A percentile compares a stretch with the other conserved stretches of the same genome.
phyloP scores from a whole-genome alignment of 2,329 filamentous ascomycete species.

The Eurotiales sp. region DNA sequence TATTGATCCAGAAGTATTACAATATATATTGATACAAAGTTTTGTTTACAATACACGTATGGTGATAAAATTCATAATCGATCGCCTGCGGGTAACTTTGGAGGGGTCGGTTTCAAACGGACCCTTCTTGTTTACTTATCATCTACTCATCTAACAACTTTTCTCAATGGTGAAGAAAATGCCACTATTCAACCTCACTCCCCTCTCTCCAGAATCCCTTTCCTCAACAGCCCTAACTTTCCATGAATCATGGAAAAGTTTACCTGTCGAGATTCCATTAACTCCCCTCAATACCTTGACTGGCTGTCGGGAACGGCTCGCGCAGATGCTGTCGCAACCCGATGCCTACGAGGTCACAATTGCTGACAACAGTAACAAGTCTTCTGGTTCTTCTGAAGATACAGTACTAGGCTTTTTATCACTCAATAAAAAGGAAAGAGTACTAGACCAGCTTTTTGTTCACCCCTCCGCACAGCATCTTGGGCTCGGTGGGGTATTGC shows the following conservation, averaged over 20 bases:
- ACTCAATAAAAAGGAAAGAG: neutral
- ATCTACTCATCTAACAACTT: too few relatives aligned
- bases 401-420: neutral
- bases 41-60: too few relatives aligned
- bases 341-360: neutral
- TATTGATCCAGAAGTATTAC: too few relatives aligned
- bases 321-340: neutral
- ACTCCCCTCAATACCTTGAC: neutral
- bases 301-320: neutral
- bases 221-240: neutral
- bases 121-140: too few relatives aligned
- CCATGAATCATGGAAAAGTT: neutral
- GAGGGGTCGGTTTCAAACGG: too few relatives aligned
- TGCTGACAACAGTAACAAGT: neutral
- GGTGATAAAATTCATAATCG: too few relatives aligned
- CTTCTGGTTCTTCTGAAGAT: neutral
- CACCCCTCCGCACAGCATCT: neutral
- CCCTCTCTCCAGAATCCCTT: neutral
- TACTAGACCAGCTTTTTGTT: neutral
- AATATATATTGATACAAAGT: too few relatives aligned
- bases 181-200: neutral
- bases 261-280: too few relatives aligned
- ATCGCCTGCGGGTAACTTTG: too few relatives aligned
- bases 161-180: neutral
- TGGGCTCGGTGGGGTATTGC: neutral